Base-by-base conservation (phyloP, 371 early-diverging fungal genomes). In the Actinomortierella ambigua region DNA sequence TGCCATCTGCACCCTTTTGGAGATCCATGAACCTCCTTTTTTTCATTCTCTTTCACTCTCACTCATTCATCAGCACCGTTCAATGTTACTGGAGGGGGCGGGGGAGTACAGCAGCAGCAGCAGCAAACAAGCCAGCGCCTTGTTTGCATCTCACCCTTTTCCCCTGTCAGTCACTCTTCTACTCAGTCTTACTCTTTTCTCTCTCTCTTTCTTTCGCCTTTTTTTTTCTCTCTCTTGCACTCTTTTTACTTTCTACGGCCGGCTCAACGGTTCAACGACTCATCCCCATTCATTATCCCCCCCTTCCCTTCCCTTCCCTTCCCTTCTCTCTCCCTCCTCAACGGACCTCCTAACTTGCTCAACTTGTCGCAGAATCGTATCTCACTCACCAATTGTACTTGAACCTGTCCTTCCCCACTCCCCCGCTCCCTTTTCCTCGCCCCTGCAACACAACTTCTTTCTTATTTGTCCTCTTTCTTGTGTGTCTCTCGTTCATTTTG, bases 301-400 rank as follows among this genome's bases (percentile, higher is more conserved):
- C 7, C 29, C 13, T 5, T n/a, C 28, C 11, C 29, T 24, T 15
- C 40, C 20, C 40, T 20, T 15, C 53, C 17, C 20, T 40, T 17
- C 26, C n/a, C 50, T n/a, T 26, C 26, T 50, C 43, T n/a, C 11
- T 17, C 24, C 41, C 18, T 22, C 24, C 11, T 11, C 48, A 48
- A 48, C 18, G 22, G 24, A 48, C 48, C 20, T 22, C 48, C 8
- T 9, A 48, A 17, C 48, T 18, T 40, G 23, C 27, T 20, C 47
- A 24, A 48, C 26, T 47, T 48, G 11, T 23, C 22, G 24, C 55
- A 55, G 46, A 26, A 55, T 18, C 47, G n/a, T 27, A 42, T 57
- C 34, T 34, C 34, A 34, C 11, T 34, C 34, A 34, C 34, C 34
- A 34, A 6, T 34, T 34, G 34, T 34, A 34, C 34, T 34, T 11